A percentile compares a stretch with the other conserved stretches of the same genome.
These are phyloP conservation scores for Mesostigma viride DNA, from an alignment of 139 green algal species.

Conservation along the genomic window DNA sequence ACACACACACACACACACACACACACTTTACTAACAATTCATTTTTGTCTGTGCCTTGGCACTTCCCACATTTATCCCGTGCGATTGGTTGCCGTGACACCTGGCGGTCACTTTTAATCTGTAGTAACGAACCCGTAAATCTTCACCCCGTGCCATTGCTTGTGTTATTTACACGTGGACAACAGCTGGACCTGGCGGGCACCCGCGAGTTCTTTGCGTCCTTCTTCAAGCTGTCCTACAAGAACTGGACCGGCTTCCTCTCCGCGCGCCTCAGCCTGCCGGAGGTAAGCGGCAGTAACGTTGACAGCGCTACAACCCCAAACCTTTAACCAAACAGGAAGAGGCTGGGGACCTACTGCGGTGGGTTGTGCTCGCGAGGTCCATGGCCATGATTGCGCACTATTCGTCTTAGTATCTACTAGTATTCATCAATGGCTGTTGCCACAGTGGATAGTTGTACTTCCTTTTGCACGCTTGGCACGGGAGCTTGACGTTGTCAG, in stretches of 20 bases:
- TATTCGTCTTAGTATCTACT: background rate
- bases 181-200: slow-evolving; percentile 42
- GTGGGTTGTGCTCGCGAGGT: background rate
- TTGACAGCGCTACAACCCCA: too few relatives aligned
- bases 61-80: too few relatives aligned
- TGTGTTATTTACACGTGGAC: too few relatives aligned
- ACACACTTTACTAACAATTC: too few relatives aligned
- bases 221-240: slow-evolving; percentile 83
- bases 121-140: too few relatives aligned
- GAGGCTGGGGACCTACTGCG: background rate
- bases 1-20: too few relatives aligned
- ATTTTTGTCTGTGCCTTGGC: too few relatives aligned
- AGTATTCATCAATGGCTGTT: background rate
- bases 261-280: slow-evolving; percentile 37
- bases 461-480: background rate
- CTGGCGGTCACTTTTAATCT: too few relatives aligned
- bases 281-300: slow-evolving; percentile 10
- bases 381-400: background rate
- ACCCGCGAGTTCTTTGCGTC: slow-evolving; percentile 88
- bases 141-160: too few relatives aligned
- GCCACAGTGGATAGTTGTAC: background rate
- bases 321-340: too few relatives aligned
- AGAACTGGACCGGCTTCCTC: slow-evolving; percentile 94
- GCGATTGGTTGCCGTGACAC: too few relatives aligned
- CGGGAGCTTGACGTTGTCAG: too few relatives aligned